Evolutionary conservation across 768 basidiomycete genomes (phyloP).

Genomic region (Amanita pseudoporphyria): DNA sequence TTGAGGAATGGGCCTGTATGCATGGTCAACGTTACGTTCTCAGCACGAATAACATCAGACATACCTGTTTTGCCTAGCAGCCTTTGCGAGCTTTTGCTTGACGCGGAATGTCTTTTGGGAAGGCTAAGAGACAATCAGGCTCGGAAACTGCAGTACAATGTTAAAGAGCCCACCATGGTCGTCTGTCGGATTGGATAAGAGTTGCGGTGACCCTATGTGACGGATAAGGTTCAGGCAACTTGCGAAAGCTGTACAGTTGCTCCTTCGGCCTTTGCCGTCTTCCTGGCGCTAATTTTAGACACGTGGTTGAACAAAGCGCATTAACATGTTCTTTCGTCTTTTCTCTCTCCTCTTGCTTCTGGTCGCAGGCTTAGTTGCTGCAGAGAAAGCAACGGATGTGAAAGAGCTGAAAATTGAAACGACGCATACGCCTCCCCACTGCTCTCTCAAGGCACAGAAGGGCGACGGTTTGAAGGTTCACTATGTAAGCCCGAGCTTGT

Average conservation of each 20-base stretch:
- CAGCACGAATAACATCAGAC: slow-evolving; percentile 13
- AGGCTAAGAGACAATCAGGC: slow-evolving; percentile 44
- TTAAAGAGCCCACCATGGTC: slow-evolving; percentile 36
- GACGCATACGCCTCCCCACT: slow-evolving; percentile 48
- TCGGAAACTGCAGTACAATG: not conserved
- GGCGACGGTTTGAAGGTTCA: slow-evolving; percentile 67
- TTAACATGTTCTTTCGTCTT: slow-evolving; percentile 35
- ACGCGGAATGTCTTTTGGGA: slow-evolving; percentile 98
- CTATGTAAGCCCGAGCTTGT: slow-evolving; percentile 41
- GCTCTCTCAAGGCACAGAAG: slow-evolving; percentile 40
- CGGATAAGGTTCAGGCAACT: slow-evolving; percentile 24
- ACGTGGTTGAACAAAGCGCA: slow-evolving; percentile 1
- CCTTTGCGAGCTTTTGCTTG: slow-evolving; percentile 97
- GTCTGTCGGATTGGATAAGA: slow-evolving; percentile 18
- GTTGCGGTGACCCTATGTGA: slow-evolving; percentile 9
- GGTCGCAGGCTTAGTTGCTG: slow-evolving; percentile 37
- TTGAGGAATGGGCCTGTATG: slow-evolving; percentile 84
- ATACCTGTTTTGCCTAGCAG: slow-evolving; percentile 89
- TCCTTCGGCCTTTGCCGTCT: slow-evolving; percentile 14
- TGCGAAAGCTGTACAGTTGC: slow-evolving; percentile 31
- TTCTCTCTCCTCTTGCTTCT: slow-evolving; percentile 34
- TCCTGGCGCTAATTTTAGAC: not conserved
- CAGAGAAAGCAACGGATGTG: slow-evolving; percentile 25
- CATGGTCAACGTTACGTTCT: slow-evolving; percentile 6
- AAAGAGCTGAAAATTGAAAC: slow-evolving; percentile 53